These are phyloP conservation scores for Brassica nigra DNA, from an alignment of 345 rosid genomes.

Conservation along the genomic window DNA sequence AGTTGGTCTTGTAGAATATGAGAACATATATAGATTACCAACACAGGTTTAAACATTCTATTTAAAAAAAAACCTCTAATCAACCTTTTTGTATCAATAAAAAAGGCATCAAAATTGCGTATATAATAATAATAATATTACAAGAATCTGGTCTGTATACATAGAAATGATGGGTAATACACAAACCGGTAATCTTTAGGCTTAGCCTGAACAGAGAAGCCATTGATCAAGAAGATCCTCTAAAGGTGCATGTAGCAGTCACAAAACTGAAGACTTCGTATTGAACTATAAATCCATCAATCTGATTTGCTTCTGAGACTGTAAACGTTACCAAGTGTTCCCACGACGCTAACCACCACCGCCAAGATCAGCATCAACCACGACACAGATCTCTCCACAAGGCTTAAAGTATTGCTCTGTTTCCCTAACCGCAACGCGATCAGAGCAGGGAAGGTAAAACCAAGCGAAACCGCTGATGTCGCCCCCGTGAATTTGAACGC, in stretches of 20 bases:
- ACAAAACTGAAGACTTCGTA: slow-evolving; percentile 9
- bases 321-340: slow-evolving; percentile 75
- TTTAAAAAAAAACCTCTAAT: too few relatives aligned
- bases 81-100: too few relatives aligned
- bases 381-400: slow-evolving; percentile 52
- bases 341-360: slow-evolving; percentile 65
- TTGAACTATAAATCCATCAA: slow-evolving; percentile 20
- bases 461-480: slow-evolving; percentile 93
- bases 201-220: slow-evolving; percentile 31
- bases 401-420: slow-evolving; percentile 52
- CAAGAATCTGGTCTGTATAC: slow-evolving; percentile 35
- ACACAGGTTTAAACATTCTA: background rate
- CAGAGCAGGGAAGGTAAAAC: slow-evolving; percentile 89
- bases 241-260: slow-evolving; percentile 6
- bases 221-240: background rate
- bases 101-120: slow-evolving; percentile 4
- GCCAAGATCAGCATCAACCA: slow-evolving; percentile 81
- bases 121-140: slow-evolving; percentile 3
- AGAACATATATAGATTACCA: background rate
- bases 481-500: slow-evolving; percentile 99
- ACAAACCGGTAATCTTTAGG: slow-evolving; percentile 19
- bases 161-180: slow-evolving; percentile 22
- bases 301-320: slow-evolving; percentile 53
- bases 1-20: background rate
- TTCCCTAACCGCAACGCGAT: slow-evolving; percentile 66